These are phyloP conservation scores for Mycothermus thermophilus DNA, from an alignment of 495 filamentous ascomycete species.

Conservation along the genomic window DNA sequence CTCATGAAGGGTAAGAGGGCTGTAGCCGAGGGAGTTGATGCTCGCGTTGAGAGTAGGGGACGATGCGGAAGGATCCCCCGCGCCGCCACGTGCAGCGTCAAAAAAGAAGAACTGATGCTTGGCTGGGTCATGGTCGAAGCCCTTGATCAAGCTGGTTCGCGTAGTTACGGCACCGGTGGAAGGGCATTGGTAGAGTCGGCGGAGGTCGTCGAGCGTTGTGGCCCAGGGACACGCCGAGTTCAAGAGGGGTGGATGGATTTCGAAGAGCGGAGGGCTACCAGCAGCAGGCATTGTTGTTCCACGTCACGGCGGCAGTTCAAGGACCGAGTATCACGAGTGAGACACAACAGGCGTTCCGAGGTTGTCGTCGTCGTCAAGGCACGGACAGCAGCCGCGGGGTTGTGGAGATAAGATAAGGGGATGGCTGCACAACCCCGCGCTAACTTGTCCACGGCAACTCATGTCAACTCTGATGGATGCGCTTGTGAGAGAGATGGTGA, in stretches of 20 bases:
- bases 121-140: constrained; percentile 45
- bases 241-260: constrained; percentile 49
- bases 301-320: too few relatives aligned
- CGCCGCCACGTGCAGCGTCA: constrained; percentile 32
- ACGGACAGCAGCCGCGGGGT: background rate
- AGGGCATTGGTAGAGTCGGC: constrained; percentile 38
- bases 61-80: background rate
- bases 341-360: too few relatives aligned
- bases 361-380: background rate
- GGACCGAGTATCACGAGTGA: too few relatives aligned
- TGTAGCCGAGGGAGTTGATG: constrained; percentile 58
- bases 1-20: constrained; percentile 47
- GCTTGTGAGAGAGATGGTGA: too few relatives aligned
- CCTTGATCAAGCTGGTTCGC: constrained; percentile 44
- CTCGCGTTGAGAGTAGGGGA: too few relatives aligned
- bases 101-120: constrained; percentile 56
- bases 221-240: constrained; percentile 64
- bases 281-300: too few relatives aligned
- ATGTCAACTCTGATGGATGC: too few relatives aligned
- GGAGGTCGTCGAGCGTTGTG: constrained; percentile 43
- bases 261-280: constrained; percentile 19
- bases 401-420: constrained; percentile 2
- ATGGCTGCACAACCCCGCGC: background rate
- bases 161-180: constrained; percentile 58
- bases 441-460: too few relatives aligned